Evolutionary conservation across 805 yeast genomes (phyloP), one percentile per base, ranked within the genome.

Genomic region (Candida awuae): DNA sequence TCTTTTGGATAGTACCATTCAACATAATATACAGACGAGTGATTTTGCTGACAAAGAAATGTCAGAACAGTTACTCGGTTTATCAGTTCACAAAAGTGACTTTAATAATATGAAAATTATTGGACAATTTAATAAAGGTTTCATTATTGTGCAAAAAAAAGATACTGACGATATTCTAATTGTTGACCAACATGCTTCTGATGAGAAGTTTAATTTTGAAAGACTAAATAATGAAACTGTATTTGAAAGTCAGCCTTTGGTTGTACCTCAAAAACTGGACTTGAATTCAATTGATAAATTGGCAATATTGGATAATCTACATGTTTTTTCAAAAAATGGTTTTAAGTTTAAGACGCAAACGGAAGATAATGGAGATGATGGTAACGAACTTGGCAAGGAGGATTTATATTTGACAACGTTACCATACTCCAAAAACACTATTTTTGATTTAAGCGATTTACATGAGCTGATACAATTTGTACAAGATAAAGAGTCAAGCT

Each of bases 101-200:
- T 92, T 92, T 52, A 49, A 57, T 3, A 55, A 68, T 4, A 90
- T 92, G 97, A 59, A 70, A 29, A 62, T 92, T 10, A 74, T 90
- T 6, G 99, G 99, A 0, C 98, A 92, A 60, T 92, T 92, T 63
- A 92, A 92, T 56, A 61, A 83, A n/a, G 98, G 97, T 0, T 92
- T 92, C 50, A 85, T 92, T n/a, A 55, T 88, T 15, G 92, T 84
- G 0, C 70, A 74, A 3, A 66, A 77, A 36, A 58, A 59, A n/a
- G 53, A 56, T 3, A 55, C 55, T 3, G 48, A 55, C n/a, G 86
- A 86, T 53, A 51, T 90, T 23, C 88, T 92, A 51, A 88, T 92
- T 25, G 71, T 92, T 34, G 99, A 92, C 57, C 99, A 92, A 59
- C 99, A 92, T 63, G 98, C 98, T 1, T 84, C 95, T 48, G 98